Evolutionary conservation across 331 rosid genomes (phyloP), one percentile per base, ranked within the genome.

Genomic region (Cucumis variabilis): DNA sequence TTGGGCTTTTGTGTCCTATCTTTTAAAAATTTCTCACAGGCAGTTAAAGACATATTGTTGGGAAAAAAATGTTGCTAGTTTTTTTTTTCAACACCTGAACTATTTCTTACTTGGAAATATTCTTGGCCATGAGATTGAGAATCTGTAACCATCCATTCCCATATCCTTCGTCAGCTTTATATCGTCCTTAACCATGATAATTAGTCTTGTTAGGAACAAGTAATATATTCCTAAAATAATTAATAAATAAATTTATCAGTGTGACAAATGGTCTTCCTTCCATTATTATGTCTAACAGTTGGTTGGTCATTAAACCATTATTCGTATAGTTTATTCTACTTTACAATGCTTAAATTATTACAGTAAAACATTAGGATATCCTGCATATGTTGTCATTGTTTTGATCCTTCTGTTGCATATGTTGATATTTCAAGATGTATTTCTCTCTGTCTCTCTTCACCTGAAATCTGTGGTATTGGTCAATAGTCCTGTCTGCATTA

Each of bases 381-480:
- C 63, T 77, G 41, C 23, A 24, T 48, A 76, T 76, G 30, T 46
- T 76, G 82, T 76, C 82, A 76, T 23, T 76, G 62, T 76, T 62
- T 76, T 76, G 11, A 62, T 19, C 23, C 58, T 46, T 21, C 30
- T 77, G 28, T 46, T 46, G 63, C 83, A 77, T 77, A 76, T 12
- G 62, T 14, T 48, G 83, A 3, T 76, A 3, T 58, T 17, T 20
- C 53, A 76, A 50, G 5, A 24, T 78, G n/a, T n/a, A n/a, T n/a
- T n/a, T n/a, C n/a, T n/a, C n/a, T n/a, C n/a, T n/a, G n/a, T n/a
- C n/a, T n/a, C n/a, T n/a, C n/a, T n/a, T n/a, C n/a, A n/a, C n/a
- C n/a, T n/a, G n/a, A n/a, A n/a, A n/a, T n/a, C n/a, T n/a, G 92
- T 96, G 99, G 91, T 96, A 96, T 85, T 96, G 99, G 91, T 95